Percentiles rank a stretch among this genome's conserved stretches.
Evolutionary conservation across 1,284 basidiomycete species (phyloP).

Genomic region (Coriolopsis trogii): DNA sequence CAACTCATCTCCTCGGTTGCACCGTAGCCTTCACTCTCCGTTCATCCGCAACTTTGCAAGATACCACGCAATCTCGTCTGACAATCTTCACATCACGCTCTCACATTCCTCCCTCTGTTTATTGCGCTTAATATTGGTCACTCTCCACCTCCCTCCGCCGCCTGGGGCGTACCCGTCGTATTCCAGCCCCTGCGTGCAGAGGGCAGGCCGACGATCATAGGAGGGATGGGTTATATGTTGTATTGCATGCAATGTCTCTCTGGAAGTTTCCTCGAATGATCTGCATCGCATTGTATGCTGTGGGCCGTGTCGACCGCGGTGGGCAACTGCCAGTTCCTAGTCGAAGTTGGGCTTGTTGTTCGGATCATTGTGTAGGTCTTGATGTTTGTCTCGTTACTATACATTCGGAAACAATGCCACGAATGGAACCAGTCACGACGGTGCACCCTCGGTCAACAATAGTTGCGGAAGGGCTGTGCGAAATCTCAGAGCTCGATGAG

Average conservation of each 20-base stretch:
- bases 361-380: slow-evolving; percentile 3
- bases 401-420: slow-evolving; percentile 1
- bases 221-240: slow-evolving; percentile 19
- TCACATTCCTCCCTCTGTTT: slow-evolving; percentile 21
- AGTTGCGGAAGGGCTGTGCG: neutral
- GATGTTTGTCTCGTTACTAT: slow-evolving; percentile 11
- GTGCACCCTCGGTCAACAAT: too few relatives aligned
- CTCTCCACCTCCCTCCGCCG: slow-evolving; percentile 22
- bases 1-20: neutral
- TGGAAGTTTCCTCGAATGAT: slow-evolving; percentile 22
- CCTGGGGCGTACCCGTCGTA: slow-evolving; percentile 27
- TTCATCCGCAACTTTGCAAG: neutral
- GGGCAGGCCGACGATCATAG: slow-evolving; percentile 26
- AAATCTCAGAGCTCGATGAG: too few relatives aligned
- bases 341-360: slow-evolving; percentile 10
- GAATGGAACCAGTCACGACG: neutral
- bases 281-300: slow-evolving; percentile 22
- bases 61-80: slow-evolving; percentile 1
- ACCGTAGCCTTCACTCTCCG: neutral
- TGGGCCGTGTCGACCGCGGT: slow-evolving; percentile 17
- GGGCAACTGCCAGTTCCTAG: slow-evolving; percentile 12
- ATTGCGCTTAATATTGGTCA: slow-evolving; percentile 21
- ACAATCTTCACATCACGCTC: slow-evolving; percentile 2
- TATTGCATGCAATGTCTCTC: slow-evolving; percentile 24
- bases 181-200: slow-evolving; percentile 28